A percentile compares a stretch with the other conserved stretches of the same genome.
Conservation (phyloP, 2,329 filamentous ascomycete genomes). For the Lachnellula arida region DNA sequence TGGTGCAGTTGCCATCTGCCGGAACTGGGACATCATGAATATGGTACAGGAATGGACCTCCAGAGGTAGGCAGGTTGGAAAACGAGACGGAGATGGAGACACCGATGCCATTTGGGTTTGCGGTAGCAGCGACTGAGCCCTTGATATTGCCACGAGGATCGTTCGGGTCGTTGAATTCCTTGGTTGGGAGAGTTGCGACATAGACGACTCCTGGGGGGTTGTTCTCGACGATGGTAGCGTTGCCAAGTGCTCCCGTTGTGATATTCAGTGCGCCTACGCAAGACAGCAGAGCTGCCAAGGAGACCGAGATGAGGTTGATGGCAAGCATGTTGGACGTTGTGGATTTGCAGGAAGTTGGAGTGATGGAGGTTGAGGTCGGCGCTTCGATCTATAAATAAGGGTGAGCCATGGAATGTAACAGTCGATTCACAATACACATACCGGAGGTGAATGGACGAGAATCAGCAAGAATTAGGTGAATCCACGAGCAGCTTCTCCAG, state of each 20-base stretch:
- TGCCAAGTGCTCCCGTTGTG: conserved; percentile 34
- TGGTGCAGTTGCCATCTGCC: conserved; percentile 64
- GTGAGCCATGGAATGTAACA: neutral
- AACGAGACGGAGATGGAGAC: conserved; percentile 52
- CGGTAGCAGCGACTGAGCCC: conserved; percentile 45
- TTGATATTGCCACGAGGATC: conserved; percentile 49
- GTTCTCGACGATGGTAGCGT: conserved; percentile 48
- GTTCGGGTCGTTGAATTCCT: conserved; percentile 41
- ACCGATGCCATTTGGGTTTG: conserved; percentile 47
- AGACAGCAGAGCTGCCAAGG: conserved; percentile 12
- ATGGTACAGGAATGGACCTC: conserved; percentile 64
- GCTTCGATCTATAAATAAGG: neutral
- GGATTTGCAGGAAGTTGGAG: neutral
- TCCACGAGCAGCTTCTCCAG: neutral
- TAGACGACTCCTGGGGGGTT: conserved; percentile 54
- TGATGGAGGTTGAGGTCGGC: neutral
- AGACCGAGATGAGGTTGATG: conserved; percentile 11
- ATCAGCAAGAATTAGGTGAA: neutral
- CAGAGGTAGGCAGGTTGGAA: conserved; percentile 51
- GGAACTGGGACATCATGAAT: conserved; percentile 64
- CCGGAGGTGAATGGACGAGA: neutral
- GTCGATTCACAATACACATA: neutral
- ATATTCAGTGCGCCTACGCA: conserved; percentile 18
- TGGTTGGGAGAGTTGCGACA: conserved; percentile 48
- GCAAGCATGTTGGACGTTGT: conserved; percentile 15